Conservation (phyloP, 2,329 filamentous ascomycete genomes). For the Cercospora beticola region DNA sequence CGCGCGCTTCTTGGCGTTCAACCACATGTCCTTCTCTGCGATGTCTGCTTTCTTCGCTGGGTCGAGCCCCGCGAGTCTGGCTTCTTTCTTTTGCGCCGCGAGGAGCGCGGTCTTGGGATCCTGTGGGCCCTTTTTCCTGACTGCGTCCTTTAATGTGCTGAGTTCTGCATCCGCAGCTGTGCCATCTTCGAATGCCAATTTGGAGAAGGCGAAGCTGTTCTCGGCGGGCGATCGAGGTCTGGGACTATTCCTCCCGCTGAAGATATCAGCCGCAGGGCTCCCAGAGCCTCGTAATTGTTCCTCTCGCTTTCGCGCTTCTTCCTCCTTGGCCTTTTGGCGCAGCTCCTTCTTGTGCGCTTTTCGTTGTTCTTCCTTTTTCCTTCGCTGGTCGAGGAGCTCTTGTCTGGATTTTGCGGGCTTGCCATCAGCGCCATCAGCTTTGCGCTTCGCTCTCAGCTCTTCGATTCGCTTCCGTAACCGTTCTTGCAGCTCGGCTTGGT, state of each 20-base stretch:
- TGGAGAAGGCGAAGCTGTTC: slow-evolving; percentile 83
- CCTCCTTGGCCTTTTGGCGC: slow-evolving; percentile 71
- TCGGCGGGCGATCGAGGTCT: slow-evolving; percentile 40
- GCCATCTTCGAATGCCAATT: slow-evolving; percentile 87
- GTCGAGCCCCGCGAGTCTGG: slow-evolving; percentile 72
- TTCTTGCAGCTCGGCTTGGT: slow-evolving; percentile 72
- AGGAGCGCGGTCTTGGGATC: slow-evolving; percentile 85
- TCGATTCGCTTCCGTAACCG: slow-evolving; percentile 82
- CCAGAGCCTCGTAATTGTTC: slow-evolving; percentile 59
- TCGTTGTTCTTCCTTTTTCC: slow-evolving; percentile 81
- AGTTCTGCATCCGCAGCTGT: slow-evolving; percentile 73
- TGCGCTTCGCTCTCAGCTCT: slow-evolving; percentile 77
- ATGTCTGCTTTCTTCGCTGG: slow-evolving; percentile 80
- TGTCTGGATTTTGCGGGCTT: slow-evolving; percentile 81
- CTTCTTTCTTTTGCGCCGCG: slow-evolving; percentile 81
- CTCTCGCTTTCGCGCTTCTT: slow-evolving; percentile 65
- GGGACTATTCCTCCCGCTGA: slow-evolving; percentile 52
- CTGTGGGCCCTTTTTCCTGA: slow-evolving; percentile 76
- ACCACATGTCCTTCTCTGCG: slow-evolving; percentile 90
- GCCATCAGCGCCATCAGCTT: slow-evolving; percentile 80
- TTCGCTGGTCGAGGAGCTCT: slow-evolving; percentile 85
- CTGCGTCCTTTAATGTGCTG: slow-evolving; percentile 57
- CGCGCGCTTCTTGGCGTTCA: slow-evolving; percentile 82
- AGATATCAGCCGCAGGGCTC: slow-evolving; percentile 49
- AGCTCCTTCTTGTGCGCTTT: slow-evolving; percentile 88